A percentile compares a stretch with the other conserved stretches of the same genome.
phyloP scores from a whole-genome alignment of 805 yeast species.

The Candida chilensis region DNA sequence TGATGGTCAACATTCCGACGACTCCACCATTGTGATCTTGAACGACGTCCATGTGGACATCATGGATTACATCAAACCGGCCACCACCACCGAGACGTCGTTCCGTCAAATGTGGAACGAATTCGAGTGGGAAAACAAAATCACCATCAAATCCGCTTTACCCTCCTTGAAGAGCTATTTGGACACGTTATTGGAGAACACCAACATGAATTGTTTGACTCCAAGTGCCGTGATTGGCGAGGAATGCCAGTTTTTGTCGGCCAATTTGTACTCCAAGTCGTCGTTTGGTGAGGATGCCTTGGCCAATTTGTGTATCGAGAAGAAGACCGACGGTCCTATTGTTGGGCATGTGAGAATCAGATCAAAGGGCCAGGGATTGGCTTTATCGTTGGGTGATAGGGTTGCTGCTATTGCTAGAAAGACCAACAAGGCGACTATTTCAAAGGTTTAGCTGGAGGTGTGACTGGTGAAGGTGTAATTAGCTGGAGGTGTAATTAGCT shows the following conservation, averaged over 20 bases:
- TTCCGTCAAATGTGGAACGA: constrained; percentile 99
- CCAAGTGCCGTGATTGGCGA: constrained; percentile 87
- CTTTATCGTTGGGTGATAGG: constrained; percentile 88
- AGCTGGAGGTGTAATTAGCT: too few species aligned
- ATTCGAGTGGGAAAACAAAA: constrained; percentile 99
- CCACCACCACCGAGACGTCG: constrained; percentile 77
- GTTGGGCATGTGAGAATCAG: constrained; percentile 94
- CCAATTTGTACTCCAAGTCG: constrained; percentile 85
- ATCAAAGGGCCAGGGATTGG: constrained; percentile 96
- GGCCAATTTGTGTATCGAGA: constrained; percentile 91
- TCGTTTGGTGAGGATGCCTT: constrained; percentile 97
- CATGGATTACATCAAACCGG: constrained; percentile 95
- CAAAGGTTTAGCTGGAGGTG: background rate
- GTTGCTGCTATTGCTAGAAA: constrained; percentile 76
- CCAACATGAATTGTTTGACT: constrained; percentile 91
- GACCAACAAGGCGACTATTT: constrained; percentile 24
- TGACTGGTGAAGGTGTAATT: too few species aligned
- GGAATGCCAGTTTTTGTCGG: constrained; percentile 87
- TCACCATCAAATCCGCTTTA: constrained; percentile 69
- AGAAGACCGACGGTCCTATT: constrained; percentile 61
- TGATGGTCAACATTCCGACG: constrained; percentile 92
- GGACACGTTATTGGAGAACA: constrained; percentile 65
- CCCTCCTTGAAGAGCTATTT: constrained; percentile 67
- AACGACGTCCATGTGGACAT: constrained; percentile 94
- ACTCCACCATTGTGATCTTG: constrained; percentile 80